Evolutionary conservation across 768 basidiomycete species (phyloP).

Genomic region (Tulasnella sp.): DNA sequence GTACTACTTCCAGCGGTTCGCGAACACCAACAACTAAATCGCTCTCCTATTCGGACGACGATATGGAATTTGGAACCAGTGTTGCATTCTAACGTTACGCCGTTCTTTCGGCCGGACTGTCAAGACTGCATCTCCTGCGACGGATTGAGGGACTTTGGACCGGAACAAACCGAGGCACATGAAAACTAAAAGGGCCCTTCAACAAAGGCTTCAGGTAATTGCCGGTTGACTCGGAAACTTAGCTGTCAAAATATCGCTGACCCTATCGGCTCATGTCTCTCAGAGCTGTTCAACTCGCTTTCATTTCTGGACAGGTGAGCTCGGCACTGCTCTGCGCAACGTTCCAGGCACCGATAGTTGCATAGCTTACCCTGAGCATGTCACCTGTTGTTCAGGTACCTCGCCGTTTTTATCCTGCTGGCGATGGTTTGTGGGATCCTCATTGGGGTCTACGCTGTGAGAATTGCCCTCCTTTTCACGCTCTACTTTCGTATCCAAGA

Average conservation of each 20-base stretch:
- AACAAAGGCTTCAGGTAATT: not conserved
- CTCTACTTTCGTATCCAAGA: not conserved
- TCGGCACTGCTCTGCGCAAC: not conserved
- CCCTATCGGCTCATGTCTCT: not conserved
- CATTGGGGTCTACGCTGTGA: slow-evolving; percentile 56
- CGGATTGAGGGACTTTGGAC: slow-evolving; percentile 20
- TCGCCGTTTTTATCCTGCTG: slow-evolving; percentile 63
- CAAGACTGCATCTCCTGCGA: slow-evolving; percentile 22
- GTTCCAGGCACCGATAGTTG: not conserved
- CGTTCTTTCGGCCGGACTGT: slow-evolving; percentile 23
- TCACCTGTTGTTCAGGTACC: slow-evolving; percentile 26
- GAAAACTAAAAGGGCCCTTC: not conserved
- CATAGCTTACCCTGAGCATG: not conserved
- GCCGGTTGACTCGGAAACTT: not conserved
- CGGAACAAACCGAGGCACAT: not conserved
- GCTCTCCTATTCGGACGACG: not conserved
- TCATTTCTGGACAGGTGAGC: slow-evolving; percentile 22
- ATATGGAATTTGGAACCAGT: not conserved
- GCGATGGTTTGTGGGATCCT: slow-evolving; percentile 74
- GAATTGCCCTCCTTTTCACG: not conserved
- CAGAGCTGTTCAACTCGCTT: slow-evolving; percentile 21
- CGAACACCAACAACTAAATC: not conserved
- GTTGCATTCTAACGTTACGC: not conserved
- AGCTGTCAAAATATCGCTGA: not conserved
- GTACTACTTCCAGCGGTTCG: not conserved